Evolutionary conservation across 73 alveolate genomes (phyloP).

Genomic region (Tetrahymena malaccensis): DNA sequence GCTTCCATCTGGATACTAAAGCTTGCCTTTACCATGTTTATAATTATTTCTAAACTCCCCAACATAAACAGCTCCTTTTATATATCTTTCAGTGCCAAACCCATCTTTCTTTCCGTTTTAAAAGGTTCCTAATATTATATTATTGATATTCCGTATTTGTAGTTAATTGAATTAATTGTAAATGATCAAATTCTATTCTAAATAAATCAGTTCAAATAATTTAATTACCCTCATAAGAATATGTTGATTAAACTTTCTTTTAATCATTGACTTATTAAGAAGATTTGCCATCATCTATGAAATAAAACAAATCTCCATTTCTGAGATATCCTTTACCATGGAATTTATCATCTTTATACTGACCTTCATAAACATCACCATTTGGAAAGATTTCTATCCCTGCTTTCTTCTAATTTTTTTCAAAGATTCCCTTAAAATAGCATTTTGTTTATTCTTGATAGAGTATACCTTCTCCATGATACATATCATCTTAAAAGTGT

Average conservation of each 20-base stretch:
- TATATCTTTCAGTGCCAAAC: conserved; percentile 9
- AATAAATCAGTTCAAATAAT: not conserved
- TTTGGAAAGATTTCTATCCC: conserved; percentile 38
- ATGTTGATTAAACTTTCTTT: not conserved
- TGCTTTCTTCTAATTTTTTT: not conserved
- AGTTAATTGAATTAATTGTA: not conserved
- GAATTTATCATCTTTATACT: conserved; percentile 4
- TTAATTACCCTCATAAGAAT: conserved; percentile 14
- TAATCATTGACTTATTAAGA: not conserved
- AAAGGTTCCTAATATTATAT: not conserved
- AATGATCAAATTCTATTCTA: not conserved
- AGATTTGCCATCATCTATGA: not conserved
- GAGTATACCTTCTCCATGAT: conserved; percentile 25
- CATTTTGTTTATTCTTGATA: conserved; percentile 21
- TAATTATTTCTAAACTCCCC: conserved; percentile 3
- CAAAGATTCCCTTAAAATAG: conserved; percentile 26
- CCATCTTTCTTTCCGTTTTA: conserved; percentile 8
- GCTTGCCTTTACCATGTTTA: conserved; percentile 28
- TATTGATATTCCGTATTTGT: not conserved
- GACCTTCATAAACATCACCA: conserved; percentile 40
- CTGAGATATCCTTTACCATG: conserved; percentile 22
- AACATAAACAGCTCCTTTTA: conserved; percentile 5
- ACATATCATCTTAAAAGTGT: not conserved
- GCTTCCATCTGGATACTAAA: conserved; percentile 5
- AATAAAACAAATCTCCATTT: not conserved